Percentiles rank a stretch among this genome's conserved stretches.
phyloP scores from a whole-genome alignment of 768 basidiomycete species.

The Daedalea quercina region DNA sequence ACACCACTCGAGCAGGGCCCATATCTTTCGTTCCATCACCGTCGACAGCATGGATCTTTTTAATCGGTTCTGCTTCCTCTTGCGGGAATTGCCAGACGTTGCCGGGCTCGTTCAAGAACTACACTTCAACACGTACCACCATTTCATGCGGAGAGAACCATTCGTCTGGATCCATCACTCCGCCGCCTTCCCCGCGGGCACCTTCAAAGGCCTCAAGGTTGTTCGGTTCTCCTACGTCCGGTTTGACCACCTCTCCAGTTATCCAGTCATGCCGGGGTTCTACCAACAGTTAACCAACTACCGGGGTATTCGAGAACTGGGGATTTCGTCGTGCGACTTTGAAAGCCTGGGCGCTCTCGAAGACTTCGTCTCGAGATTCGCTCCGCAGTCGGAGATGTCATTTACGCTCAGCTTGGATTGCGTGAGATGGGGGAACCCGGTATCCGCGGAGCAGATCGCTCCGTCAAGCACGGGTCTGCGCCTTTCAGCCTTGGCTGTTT shows the following conservation, averaged over 20 bases:
- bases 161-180: not conserved
- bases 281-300: not conserved
- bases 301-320: not conserved
- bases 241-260: not conserved
- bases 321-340: not conserved
- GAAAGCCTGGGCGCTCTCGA: not conserved
- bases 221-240: not conserved
- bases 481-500: not conserved
- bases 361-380: not conserved
- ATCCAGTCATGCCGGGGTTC: not conserved
- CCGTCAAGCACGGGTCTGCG: not conserved
- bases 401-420: not conserved
- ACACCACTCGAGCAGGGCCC: not conserved
- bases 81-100: not conserved
- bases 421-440: not conserved
- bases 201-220: not conserved
- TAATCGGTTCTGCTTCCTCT: not conserved
- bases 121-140: not conserved
- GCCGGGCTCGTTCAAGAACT: not conserved
- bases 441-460: no score
- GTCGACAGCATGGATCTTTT: not conserved
- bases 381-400: not conserved
- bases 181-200: not conserved
- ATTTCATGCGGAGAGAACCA: not conserved
- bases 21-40: not conserved